phyloP scores from a whole-genome alignment of 306 rosid species.

The Quercus dentata region DNA sequence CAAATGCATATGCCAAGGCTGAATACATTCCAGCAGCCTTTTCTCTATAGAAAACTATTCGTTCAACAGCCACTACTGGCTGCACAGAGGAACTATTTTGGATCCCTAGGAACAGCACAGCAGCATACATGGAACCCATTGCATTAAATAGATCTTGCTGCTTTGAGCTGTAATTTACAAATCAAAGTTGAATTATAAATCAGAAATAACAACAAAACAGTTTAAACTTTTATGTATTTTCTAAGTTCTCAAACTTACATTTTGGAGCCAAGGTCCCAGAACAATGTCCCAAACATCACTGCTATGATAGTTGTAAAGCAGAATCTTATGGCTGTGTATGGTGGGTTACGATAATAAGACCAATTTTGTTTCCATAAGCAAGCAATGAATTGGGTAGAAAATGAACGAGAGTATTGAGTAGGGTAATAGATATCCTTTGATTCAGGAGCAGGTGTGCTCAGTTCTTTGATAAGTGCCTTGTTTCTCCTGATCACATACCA shows the following conservation, averaged over 20 bases:
- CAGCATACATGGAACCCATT: constrained; percentile 69
- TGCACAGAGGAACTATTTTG: constrained; percentile 64
- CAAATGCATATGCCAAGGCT: constrained; percentile 65
- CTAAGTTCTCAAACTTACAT: constrained; percentile 31
- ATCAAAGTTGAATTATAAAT: not conserved
- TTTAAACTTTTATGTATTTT: not conserved
- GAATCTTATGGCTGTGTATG: constrained; percentile 52
- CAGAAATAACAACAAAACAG: not conserved
- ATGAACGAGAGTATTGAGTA: constrained; percentile 45
- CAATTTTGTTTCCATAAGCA: constrained; percentile 72
- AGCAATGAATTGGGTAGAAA: constrained; percentile 45
- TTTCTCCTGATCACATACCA: constrained; percentile 49
- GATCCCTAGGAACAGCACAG: constrained; percentile 60
- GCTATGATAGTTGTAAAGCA: constrained; percentile 43
- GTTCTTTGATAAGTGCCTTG: constrained; percentile 45
- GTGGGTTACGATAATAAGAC: constrained; percentile 70
- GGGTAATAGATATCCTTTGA: constrained; percentile 54
- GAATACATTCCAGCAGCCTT: constrained; percentile 90
- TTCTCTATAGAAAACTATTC: constrained; percentile 81
- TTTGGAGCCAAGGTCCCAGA: constrained; percentile 75
- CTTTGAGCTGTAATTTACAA: constrained; percentile 31
- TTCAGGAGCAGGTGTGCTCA: constrained; percentile 50
- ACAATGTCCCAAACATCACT: constrained; percentile 65
- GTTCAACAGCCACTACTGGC: constrained; percentile 72
- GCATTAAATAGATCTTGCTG: constrained; percentile 56